Evolutionary conservation across 805 yeast genomes (phyloP).

Genomic region (Metschnikowia picachoensis): DNA sequence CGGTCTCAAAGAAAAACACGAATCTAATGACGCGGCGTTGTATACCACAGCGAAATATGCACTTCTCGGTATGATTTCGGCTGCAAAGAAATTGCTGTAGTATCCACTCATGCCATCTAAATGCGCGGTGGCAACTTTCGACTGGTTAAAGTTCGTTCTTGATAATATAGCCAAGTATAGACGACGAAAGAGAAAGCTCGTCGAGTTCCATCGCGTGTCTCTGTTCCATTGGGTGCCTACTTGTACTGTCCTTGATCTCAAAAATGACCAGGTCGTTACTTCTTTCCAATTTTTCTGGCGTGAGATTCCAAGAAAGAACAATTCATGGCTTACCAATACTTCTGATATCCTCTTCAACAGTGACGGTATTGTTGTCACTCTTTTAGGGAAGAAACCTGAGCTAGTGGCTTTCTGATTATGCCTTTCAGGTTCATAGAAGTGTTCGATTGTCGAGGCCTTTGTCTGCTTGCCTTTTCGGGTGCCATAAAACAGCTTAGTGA

Average conservation of each 20-base stretch:
- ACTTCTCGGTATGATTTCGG: slow-evolving; percentile 28
- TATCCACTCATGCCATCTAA: slow-evolving; percentile 19
- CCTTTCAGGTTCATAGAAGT: not conserved
- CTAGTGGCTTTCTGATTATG: too few species aligned
- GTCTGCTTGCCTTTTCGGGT: not conserved
- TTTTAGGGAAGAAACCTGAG: too few species aligned
- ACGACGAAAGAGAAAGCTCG: slow-evolving; percentile 22
- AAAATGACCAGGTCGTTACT: slow-evolving; percentile 11
- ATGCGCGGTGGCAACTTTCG: slow-evolving; percentile 18
- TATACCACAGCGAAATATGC: slow-evolving; percentile 30
- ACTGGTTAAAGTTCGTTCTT: slow-evolving; percentile 18
- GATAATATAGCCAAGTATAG: slow-evolving; percentile 20
- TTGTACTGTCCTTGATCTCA: slow-evolving; percentile 33
- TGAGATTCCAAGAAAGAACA: slow-evolving; percentile 9
- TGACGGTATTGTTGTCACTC: not conserved
- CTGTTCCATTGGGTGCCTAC: slow-evolving; percentile 35
- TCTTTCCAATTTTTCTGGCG: slow-evolving; percentile 18
- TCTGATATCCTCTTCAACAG: not conserved
- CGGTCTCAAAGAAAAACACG: slow-evolving; percentile 32
- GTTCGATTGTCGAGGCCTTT: not conserved
- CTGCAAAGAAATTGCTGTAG: slow-evolving; percentile 23
- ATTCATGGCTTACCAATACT: not conserved
- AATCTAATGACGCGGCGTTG: too few species aligned
- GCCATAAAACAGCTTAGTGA: not conserved
- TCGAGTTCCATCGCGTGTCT: slow-evolving; percentile 33